Evolutionary conservation across 1,284 basidiomycete species (phyloP), one percentile per base, ranked within the genome.

Genomic region (Cerrena zonata): DNA sequence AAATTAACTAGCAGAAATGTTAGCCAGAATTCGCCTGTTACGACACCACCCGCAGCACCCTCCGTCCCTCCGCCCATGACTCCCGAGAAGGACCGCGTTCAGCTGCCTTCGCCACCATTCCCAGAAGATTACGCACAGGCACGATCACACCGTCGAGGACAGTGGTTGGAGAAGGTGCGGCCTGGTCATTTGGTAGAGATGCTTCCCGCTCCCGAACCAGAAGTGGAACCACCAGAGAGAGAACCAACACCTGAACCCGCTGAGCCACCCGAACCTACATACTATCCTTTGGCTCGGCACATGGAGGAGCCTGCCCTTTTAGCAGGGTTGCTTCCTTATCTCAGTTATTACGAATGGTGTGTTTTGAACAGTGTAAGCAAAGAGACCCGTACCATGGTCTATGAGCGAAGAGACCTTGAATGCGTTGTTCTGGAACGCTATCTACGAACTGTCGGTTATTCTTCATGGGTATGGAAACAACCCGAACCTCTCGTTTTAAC

Each of bases 321-420:
- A 11, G 65, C 68, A 1, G 57, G 65, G 2, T 59, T 89, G n/a
- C 66, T 90, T 11, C 58, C 62, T 11, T 81, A 77, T 58, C 61
- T 89, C 40, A 69, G 78, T 10, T 89, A 84, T 58, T 76, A 71
- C 47, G 84, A 89, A 38, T 89, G 86, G 84, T 76, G 79, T 53
- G 63, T 70, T 12, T 65, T 90, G 18, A 77, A 75, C 46, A 70
- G 72, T 15, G 67, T 80, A 4, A 80, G 75, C 58, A 79, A 80
- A 62, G 69, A 69, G 39, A 71, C 84, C 19, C 71, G 78, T 37
- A 66, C 66, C 18, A 55, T 69, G 48, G 65, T 88, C 37, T 74
- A 76, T 48, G 73, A 76, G 53, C 68, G 65, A 13, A 64, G 74
- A n/a, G 69, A 69, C 41, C 64, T 86, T 42, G 70, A 77, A 25